phyloP scores from a whole-genome alignment of 495 filamentous ascomycete genomes.

The Penicillium odoratum region DNA sequence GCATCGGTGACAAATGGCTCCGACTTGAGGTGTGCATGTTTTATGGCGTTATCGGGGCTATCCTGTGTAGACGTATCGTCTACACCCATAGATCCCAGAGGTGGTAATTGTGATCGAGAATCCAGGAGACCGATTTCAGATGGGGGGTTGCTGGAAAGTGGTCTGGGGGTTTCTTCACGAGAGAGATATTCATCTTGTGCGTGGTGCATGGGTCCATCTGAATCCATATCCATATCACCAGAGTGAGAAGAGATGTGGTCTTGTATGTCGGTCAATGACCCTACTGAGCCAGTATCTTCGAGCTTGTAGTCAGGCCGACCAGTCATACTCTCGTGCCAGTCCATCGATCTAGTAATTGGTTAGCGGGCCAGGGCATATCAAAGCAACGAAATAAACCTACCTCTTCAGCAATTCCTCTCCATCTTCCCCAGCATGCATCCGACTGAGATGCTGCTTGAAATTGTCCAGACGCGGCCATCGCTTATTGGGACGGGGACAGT shows the following conservation, averaged over 20 bases:
- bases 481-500: conserved; percentile 69
- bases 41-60: background rate
- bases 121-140: background rate
- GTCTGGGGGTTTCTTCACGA: background rate
- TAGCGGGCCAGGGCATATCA: background rate
- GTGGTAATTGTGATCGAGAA: conserved; percentile 8
- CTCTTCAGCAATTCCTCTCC: conserved; percentile 51
- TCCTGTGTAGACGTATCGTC: conserved; percentile 3
- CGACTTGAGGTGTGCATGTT: conserved; percentile 17
- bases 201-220: background rate
- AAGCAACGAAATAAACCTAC: conserved; percentile 36
- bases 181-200: conserved; percentile 10
- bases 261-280: conserved; percentile 8
- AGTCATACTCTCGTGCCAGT: conserved; percentile 39
- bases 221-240: conserved; percentile 16
- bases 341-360: conserved; percentile 31
- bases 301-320: conserved; percentile 6
- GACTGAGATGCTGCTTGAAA: conserved; percentile 79
- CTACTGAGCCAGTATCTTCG: conserved; percentile 14
- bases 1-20: conserved; percentile 32
- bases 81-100: conserved; percentile 3
- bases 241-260: conserved; percentile 17
- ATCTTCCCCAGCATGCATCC: conserved; percentile 68
- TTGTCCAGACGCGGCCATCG: conserved; percentile 89
- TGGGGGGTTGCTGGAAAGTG: background rate